Base-by-base conservation (phyloP, 768 basidiomycete genomes). In the Hypsizygus marmoreus region DNA sequence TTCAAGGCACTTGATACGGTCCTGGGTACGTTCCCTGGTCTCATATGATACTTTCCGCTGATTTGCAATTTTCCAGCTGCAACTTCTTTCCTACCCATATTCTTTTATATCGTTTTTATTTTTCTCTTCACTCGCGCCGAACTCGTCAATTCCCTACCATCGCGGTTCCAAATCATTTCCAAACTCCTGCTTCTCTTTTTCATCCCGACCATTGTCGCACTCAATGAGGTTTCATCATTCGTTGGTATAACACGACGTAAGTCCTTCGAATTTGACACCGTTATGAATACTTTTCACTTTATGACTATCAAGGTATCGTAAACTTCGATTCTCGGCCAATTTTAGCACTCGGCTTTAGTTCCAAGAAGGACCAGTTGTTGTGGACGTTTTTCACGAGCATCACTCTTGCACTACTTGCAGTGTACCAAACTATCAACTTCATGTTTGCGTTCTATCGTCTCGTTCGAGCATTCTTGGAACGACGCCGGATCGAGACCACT, bases 181-280 rank as follows among this genome's bases (percentile, higher is more conserved):
- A 74, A 69, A 53, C 63, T 73, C 34, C 58, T 73, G 8, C 65
- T 87, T 8, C 52, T 80, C 24, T 40, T 76, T 23, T 74, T 81
- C 48, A 76, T 89, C 40, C 82, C 85, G 9, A 58, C 73, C 23
- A 73, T 83, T 38, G 48, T 84, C 45, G 63, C 69, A 8, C 60
- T 76, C 52, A 85, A 84, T 58, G 80, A 81, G 49, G 59, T 84
- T 11, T 78, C 79, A 8, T 86, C 88, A 2, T 85, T 91, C 55
- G 53, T 83, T 19, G 82, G 83, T 32, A 70, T 81, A 23, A 64
- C 69, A 8, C 74, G 80, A 39, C 62, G 88, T 87, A 54, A 54
- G 77, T 70, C n/a, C 20, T 3, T 4, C n/a, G 34, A 20, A 45
- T 19, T 33, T 37, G 19, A 12, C 19, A n/a, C n/a, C n/a, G n/a